These are phyloP conservation scores for Epicoccum nigrum DNA, from an alignment of 2,329 filamentous ascomycete genomes.

Conservation along the genomic window DNA sequence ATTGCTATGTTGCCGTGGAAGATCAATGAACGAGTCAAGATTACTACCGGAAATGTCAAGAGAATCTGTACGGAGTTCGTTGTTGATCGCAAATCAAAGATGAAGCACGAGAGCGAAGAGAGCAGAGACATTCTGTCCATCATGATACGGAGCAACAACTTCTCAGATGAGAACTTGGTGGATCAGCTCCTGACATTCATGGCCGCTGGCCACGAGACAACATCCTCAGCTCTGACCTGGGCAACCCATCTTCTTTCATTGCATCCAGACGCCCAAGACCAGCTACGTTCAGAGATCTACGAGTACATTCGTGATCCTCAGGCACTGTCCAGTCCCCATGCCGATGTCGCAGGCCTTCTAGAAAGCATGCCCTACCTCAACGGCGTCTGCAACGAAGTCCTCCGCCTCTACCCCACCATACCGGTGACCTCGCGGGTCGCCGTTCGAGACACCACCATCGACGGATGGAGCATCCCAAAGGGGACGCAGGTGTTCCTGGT, in stretches of 20 bases:
- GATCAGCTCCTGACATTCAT: slow-evolving; percentile 64
- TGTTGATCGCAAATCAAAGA: slow-evolving; percentile 53
- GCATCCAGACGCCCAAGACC: slow-evolving; percentile 68
- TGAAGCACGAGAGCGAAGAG: slow-evolving; percentile 42
- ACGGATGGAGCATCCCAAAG: slow-evolving; percentile 46
- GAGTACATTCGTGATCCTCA: slow-evolving; percentile 59
- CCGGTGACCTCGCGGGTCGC: slow-evolving; percentile 42
- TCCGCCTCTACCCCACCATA: slow-evolving; percentile 49
- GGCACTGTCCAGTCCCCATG: slow-evolving; percentile 19
- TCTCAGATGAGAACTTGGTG: slow-evolving; percentile 59
- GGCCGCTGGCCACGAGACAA: slow-evolving; percentile 74
- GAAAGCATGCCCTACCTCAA: slow-evolving; percentile 55
- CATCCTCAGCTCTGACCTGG: slow-evolving; percentile 77
- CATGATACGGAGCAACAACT: slow-evolving; percentile 59
- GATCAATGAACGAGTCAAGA: slow-evolving; percentile 51
- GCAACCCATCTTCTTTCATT: slow-evolving; percentile 71
- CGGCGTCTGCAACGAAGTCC: slow-evolving; percentile 53
- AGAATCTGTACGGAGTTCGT: slow-evolving; percentile 56
- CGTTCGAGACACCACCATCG: slow-evolving; percentile 40
- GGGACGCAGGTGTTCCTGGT: slow-evolving; percentile 48
- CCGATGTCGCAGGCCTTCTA: slow-evolving; percentile 46
- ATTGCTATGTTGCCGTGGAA: slow-evolving; percentile 55
- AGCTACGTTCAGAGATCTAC: slow-evolving; percentile 72
- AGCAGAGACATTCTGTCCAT: slow-evolving; percentile 54
- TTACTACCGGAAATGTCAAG: slow-evolving; percentile 46